Conservation (phyloP, 345 rosid genomes). For the Lagerstroemia speciosa region DNA sequence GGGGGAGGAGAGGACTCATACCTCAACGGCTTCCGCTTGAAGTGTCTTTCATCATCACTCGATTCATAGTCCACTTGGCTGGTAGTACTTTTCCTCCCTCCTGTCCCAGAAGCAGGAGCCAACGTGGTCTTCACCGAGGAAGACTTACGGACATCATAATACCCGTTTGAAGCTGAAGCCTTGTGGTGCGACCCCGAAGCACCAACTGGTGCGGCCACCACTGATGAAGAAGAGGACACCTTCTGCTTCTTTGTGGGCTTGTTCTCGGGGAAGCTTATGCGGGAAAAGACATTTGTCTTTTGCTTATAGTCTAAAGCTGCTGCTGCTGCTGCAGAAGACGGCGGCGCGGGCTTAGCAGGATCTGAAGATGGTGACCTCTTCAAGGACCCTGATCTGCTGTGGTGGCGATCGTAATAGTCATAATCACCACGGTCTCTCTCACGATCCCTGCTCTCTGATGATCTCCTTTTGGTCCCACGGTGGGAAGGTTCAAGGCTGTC, state of each 20-base stretch:
- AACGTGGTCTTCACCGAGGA: constrained; percentile 25
- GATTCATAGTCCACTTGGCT: constrained; percentile 58
- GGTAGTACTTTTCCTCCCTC: constrained; percentile 20
- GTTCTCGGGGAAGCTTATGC: constrained; percentile 77
- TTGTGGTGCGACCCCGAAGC: constrained; percentile 20
- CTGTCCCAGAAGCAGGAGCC: constrained; percentile 11
- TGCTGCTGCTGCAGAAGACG: constrained; percentile 20
- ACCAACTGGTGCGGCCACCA: not conserved
- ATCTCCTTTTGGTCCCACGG: constrained; percentile 53
- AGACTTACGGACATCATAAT: constrained; percentile 28
- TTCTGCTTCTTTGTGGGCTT: constrained; percentile 55
- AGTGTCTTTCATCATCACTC: constrained; percentile 86
- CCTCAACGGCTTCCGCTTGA: constrained; percentile 85
- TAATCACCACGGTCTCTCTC: constrained; percentile 27
- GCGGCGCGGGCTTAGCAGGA: constrained; percentile 21
- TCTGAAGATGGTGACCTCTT: not conserved
- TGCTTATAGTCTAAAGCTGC: constrained; percentile 33
- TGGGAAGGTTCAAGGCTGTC: constrained; percentile 30
- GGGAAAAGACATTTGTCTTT: constrained; percentile 81
- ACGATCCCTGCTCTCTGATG: constrained; percentile 34
- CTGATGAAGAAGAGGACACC: constrained; percentile 26
- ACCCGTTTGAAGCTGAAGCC: constrained; percentile 39
- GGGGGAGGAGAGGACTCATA: constrained; percentile 67
- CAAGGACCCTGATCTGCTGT: constrained; percentile 9
- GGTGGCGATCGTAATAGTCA: constrained; percentile 30